These are phyloP conservation scores for Singerocomus rubriflavus DNA, from an alignment of 1,284 basidiomycete species.

Conservation along the genomic window DNA sequence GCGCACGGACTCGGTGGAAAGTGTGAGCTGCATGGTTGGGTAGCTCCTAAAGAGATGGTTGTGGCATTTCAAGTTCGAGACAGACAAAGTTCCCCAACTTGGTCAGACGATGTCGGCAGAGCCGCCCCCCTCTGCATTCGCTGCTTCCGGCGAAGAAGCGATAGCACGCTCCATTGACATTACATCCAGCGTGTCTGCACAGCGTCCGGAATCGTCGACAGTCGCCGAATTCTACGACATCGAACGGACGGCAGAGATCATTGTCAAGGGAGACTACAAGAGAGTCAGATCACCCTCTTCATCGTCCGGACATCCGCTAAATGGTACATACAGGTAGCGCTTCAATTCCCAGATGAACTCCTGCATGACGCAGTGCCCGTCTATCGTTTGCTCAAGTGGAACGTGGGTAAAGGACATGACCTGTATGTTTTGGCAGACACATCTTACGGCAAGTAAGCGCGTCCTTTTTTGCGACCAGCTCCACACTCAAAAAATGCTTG, in stretches of 20 bases:
- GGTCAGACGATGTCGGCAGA: conserved; percentile 16
- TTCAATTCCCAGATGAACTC: conserved; percentile 97
- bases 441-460: conserved; percentile 86
- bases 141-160: conserved; percentile 58
- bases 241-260: conserved; percentile 49
- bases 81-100: background rate
- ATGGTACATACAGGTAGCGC: conserved; percentile 61
- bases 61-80: background rate
- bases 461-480: background rate
- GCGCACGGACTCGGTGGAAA: conserved; percentile 23
- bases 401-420: conserved; percentile 51
- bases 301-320: conserved; percentile 1
- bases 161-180: conserved; percentile 54
- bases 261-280: conserved; percentile 52
- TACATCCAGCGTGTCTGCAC: conserved; percentile 36
- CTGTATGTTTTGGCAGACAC: conserved; percentile 95
- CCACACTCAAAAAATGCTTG: conserved; percentile 5
- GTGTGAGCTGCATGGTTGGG: conserved; percentile 20
- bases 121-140: conserved; percentile 37
- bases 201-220: conserved; percentile 35
- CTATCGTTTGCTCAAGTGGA: conserved; percentile 66
- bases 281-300: conserved; percentile 42
- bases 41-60: no score
- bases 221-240: conserved; percentile 65
- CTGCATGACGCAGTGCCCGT: conserved; percentile 86